Base-by-base conservation (phyloP, 495 filamentous ascomycete species). In the Polyplosphaeria fusca region DNA sequence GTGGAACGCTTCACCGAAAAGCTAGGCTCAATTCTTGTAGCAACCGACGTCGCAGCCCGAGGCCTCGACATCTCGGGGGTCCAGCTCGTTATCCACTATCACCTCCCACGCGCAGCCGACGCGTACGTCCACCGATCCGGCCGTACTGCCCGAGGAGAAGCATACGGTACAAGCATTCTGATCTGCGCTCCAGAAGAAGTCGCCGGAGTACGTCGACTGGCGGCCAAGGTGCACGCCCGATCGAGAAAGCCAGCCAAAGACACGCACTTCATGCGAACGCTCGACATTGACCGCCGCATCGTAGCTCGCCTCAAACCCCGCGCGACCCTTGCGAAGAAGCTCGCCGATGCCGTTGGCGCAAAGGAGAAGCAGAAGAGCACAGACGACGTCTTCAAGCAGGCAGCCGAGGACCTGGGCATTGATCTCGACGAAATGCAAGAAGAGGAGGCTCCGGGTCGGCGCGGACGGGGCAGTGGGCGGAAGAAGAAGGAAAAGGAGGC, bases 41-140 rank as follows among this genome's bases (percentile, higher is more conserved):
- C 94, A 1, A 97, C 93, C 2, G 93, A 98, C 67, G 91, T 97
- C 39, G 94, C 93, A 0, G 92, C 94, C n/a, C 84, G 93, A 56
- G 93, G 93, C 66, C 83, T 98, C 46, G 93, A 98, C 73, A 96
- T 98, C 68, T 86, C 87, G 43, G 82, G 81, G 25, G 88, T 97
- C 39, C 83, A 95, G 47, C 77, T 91, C 22, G 82, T 98, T 24
- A 70, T 98, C 20, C 93, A 98, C 68, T 98, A 98, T 73, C 94
- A 97, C 72, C 84, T 95, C 9, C 93, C 93, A 5, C 87, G 91
- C 47, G 75, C 89, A 13, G 93, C 93, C 22, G 93, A 97, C 71
- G 84, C 83, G 55, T 98, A 98, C 66, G 90, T 98, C 22, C 93
- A 98, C 67, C 85, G 93, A 52, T 96, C 94, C 3, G 93, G 93